phyloP scores from a whole-genome alignment of 2,329 filamentous ascomycete species.

The Stachybotrys elegans region DNA sequence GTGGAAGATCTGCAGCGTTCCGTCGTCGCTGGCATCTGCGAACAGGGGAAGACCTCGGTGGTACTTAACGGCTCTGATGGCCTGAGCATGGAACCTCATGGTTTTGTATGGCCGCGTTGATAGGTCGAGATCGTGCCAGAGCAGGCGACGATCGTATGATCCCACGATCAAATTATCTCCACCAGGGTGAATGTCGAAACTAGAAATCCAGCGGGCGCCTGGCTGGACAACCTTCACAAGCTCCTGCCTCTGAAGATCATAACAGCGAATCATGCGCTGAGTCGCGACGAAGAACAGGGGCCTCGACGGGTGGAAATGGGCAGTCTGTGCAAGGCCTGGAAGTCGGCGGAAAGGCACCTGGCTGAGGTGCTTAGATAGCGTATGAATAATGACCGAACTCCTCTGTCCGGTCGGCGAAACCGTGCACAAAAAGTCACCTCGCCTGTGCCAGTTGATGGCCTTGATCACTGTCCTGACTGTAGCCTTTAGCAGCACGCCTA shows the following conservation, averaged over 20 bases:
- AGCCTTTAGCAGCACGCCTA: constrained; percentile 69
- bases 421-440: constrained; percentile 90
- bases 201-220: constrained; percentile 88
- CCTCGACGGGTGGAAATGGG: constrained; percentile 89
- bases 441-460: constrained; percentile 86
- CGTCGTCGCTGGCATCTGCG: constrained; percentile 92
- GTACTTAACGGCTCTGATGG: constrained; percentile 83
- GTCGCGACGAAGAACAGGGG: constrained; percentile 96
- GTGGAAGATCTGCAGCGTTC: constrained; percentile 92
- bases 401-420: constrained; percentile 76
- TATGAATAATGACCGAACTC: constrained; percentile 88
- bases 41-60: constrained; percentile 83
- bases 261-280: constrained; percentile 85
- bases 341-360: constrained; percentile 84
- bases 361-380: constrained; percentile 87
- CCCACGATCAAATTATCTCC: constrained; percentile 93
- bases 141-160: constrained; percentile 85
- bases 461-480: constrained; percentile 79
- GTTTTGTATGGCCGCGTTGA: constrained; percentile 92
- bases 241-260: constrained; percentile 87
- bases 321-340: constrained; percentile 75
- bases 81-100: constrained; percentile 87
- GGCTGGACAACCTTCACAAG: constrained; percentile 91
- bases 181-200: constrained; percentile 86
- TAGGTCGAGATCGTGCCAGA: constrained; percentile 97